Conservation (phyloP, 2,329 filamentous ascomycete species). For the Chaetomiaceae sp. region DNA sequence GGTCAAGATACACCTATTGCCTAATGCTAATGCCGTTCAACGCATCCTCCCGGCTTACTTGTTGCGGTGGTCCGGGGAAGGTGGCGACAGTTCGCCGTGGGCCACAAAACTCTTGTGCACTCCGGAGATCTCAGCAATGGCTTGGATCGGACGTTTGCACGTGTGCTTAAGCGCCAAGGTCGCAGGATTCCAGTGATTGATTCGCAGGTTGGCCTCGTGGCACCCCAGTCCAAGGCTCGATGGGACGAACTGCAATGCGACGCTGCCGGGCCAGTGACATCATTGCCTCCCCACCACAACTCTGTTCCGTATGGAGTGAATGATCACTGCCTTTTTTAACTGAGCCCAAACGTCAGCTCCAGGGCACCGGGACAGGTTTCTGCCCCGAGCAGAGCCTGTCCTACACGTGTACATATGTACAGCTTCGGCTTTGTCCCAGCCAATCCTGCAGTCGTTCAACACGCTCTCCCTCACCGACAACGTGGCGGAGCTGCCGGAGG, state of each 20-base stretch:
- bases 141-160: too few species aligned
- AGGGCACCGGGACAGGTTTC: not conserved
- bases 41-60: too few species aligned
- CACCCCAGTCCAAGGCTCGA: too few species aligned
- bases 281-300: constrained; percentile 5
- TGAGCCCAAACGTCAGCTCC: not conserved
- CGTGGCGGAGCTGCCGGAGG: not conserved
- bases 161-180: too few species aligned
- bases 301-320: not conserved
- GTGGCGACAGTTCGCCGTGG: too few species aligned
- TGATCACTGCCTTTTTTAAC: not conserved
- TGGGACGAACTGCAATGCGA: not conserved
- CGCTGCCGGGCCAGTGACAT: constrained; percentile 5
- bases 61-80: too few species aligned
- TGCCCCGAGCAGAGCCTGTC: not conserved
- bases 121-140: too few species aligned
- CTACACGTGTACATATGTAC: not conserved
- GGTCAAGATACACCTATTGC: not conserved
- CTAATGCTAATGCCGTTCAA: constrained; percentile 8
- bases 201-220: too few species aligned
- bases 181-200: too few species aligned
- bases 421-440: too few species aligned
- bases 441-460: not conserved
- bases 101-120: too few species aligned
- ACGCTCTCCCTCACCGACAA: not conserved